Base-by-base conservation (phyloP, 2,329 filamentous ascomycete species). In the Phaeosphaeria sp. region DNA sequence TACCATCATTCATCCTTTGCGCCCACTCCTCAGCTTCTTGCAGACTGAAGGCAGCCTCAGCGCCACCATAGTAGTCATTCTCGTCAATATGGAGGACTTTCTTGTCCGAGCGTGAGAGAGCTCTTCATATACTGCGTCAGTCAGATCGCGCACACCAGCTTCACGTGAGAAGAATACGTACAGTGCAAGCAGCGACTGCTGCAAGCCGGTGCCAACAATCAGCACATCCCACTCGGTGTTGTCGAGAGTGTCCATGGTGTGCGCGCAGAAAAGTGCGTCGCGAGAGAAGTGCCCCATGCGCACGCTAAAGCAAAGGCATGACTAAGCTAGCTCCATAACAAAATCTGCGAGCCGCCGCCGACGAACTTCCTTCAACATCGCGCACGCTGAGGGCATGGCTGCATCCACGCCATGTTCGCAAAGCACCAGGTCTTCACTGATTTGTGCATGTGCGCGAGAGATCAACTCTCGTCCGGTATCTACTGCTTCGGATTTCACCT, bases 21-120 rank as follows among this genome's bases (percentile, higher is more conserved):
- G 83, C 87, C 92, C 93, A 98, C 39, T 84, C 83, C 66, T 93
- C 89, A 39, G 87, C 89, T 75, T 97, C 94, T 60, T 91, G 86
- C 36, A 97, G 82, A 77, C 89, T 95, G 65, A 98, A 86, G 2
- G 92, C 92, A 61, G 94, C 93, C 74, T 97, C 92, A 40, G 89
- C 77, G 52, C 91, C 91, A 69, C 94, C 94, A 79, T 98, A 98
- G 78, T 92, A 96, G 61, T 88, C 84, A 80, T 96, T 93, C 63
- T 86, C 85, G 75, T 98, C 94, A 74, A 97, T 82, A 76, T 98
- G 94, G 59, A 98, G 86, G 65, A 97, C 87, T 71, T 92, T 95
- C 83, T 96, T 96, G 74, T 89, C 89, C 61, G 93, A 96, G 73
- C 93, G 90, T 67, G 94, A 98, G 69, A 98, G 85, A 71, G 94